A percentile compares a stretch with the other conserved stretches of the same genome.
These are phyloP conservation scores for Paramecium octaurelia DNA, from an alignment of 73 alveolate species.

Conservation along the genomic window DNA sequence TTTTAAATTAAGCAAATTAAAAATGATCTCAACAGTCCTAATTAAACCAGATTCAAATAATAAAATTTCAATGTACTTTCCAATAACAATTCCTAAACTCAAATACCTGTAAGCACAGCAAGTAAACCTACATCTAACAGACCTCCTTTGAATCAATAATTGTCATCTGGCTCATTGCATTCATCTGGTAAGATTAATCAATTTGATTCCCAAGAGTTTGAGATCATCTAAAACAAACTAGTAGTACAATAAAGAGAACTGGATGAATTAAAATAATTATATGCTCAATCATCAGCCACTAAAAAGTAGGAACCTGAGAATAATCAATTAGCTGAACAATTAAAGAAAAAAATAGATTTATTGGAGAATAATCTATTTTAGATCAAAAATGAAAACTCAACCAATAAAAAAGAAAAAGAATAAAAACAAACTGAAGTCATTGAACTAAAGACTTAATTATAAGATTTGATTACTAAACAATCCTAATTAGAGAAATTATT, in stretches of 20 bases:
- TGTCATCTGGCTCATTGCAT: background rate
- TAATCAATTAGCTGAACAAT: background rate
- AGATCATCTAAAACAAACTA: background rate
- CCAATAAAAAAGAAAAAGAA: conserved; percentile 7
- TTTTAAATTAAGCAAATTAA: background rate
- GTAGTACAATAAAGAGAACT: background rate
- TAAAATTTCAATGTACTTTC: background rate
- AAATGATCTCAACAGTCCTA: background rate
- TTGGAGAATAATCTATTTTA: background rate
- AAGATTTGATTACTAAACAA: background rate
- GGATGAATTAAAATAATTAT: background rate
- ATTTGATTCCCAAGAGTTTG: conserved; percentile 18
- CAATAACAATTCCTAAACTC: background rate
- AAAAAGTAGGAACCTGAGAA: background rate
- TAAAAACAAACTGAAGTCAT: conserved; percentile 9
- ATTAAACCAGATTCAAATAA: background rate
- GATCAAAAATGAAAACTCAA: background rate
- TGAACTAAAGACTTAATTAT: background rate
- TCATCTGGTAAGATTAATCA: background rate
- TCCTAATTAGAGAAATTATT: background rate
- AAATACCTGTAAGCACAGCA: background rate
- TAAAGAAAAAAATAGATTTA: background rate
- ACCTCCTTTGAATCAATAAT: background rate
- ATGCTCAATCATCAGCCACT: background rate
- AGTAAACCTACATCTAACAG: background rate